phyloP scores from a whole-genome alignment of 177 flowering plant species.

The Vitis hybrid region DNA sequence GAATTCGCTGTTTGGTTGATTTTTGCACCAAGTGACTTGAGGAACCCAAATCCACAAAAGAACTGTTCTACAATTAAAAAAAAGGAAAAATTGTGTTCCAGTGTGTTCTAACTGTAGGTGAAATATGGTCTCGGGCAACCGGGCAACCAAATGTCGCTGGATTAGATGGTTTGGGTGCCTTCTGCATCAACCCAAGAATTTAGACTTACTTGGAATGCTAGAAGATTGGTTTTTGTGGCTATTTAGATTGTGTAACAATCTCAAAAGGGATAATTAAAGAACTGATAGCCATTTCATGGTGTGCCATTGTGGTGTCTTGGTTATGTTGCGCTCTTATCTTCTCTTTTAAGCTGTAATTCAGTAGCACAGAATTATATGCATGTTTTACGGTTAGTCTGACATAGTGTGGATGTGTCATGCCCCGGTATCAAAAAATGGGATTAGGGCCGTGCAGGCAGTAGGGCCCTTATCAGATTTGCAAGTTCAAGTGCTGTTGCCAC shows the following conservation, averaged over 20 bases:
- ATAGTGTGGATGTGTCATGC: not conserved
- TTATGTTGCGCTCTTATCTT: not conserved
- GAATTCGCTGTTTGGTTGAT: too few relatives aligned
- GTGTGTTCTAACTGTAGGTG: too few relatives aligned
- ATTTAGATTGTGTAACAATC: not conserved
- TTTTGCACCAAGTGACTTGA: too few relatives aligned
- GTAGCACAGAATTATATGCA: not conserved
- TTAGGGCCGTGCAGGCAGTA: conserved; percentile 38
- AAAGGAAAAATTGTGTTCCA: too few relatives aligned
- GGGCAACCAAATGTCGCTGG: too few relatives aligned
- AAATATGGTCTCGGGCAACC: too few relatives aligned
- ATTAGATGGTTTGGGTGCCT: too few relatives aligned
- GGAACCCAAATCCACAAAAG: too few relatives aligned
- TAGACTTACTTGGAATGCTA: not conserved
- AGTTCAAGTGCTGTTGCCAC: conserved; percentile 49
- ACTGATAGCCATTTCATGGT: not conserved
- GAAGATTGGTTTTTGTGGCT: not conserved
- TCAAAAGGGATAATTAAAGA: not conserved
- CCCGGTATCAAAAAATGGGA: not conserved
- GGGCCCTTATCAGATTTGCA: conserved; percentile 43
- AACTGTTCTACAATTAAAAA: too few relatives aligned
- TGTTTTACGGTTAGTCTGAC: not conserved
- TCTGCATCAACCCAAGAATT: too few relatives aligned
- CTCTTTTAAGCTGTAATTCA: not conserved
- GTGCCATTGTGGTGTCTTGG: not conserved